Percentiles rank a stretch among this genome's conserved stretches.
These are phyloP conservation scores for Plantago coronopus DNA, from an alignment of 305 asterid species.

Conservation along the genomic window DNA sequence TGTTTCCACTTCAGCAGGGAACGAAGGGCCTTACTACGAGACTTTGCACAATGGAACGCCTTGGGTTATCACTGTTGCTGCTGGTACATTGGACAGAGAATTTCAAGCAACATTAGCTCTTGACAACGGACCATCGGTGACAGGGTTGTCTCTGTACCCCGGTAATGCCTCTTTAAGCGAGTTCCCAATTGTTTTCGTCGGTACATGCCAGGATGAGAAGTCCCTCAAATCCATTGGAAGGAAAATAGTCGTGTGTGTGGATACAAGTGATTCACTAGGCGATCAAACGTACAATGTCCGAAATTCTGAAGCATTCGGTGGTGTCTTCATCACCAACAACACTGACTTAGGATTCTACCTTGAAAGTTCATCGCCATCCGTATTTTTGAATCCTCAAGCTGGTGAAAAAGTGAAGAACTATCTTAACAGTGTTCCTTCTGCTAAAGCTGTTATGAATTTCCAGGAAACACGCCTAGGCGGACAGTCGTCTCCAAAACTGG, in stretches of 20 bases:
- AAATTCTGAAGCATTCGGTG: constrained; percentile 35
- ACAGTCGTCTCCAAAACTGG: constrained; percentile 51
- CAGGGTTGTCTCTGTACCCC: constrained; percentile 44
- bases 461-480: constrained; percentile 38
- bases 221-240: constrained; percentile 23
- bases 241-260: constrained; percentile 50
- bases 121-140: constrained; percentile 30
- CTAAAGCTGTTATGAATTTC: constrained; percentile 43
- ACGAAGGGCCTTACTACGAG: constrained; percentile 39
- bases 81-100: constrained; percentile 51
- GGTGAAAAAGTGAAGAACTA: constrained; percentile 48
- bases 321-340: constrained; percentile 51
- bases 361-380: constrained; percentile 42
- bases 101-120: constrained; percentile 37
- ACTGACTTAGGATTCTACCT: constrained; percentile 37
- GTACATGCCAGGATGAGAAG: constrained; percentile 25
- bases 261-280: constrained; percentile 31
- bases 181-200: constrained; percentile 28
- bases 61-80: constrained; percentile 71
- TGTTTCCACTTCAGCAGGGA: constrained; percentile 62
- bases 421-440: constrained; percentile 28
- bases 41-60: constrained; percentile 58
- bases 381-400: constrained; percentile 34
- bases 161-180: constrained; percentile 34
- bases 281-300: constrained; percentile 35